Conservation (phyloP, 2,329 filamentous ascomycete genomes). For the Trichoderma hamatum region DNA sequence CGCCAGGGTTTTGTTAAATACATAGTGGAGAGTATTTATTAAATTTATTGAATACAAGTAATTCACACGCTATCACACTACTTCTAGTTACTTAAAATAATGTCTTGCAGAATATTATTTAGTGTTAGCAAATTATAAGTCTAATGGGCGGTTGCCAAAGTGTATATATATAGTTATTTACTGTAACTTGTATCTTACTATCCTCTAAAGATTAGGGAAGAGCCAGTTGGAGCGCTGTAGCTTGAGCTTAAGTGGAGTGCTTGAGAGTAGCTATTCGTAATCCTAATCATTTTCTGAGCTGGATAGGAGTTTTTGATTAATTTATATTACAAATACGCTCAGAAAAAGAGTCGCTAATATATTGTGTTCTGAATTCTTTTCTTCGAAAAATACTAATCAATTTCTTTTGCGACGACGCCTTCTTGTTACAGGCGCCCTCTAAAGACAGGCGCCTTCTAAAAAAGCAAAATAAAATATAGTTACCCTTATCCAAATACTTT, state of each 20-base stretch:
- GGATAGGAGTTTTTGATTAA: neutral
- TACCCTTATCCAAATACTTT: neutral
- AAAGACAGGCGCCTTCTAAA: neutral
- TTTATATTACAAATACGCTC: neutral
- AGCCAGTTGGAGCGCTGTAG: neutral
- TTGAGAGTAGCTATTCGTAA: neutral
- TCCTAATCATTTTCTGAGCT: neutral
- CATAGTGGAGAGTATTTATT: no score
- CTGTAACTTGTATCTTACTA: neutral
- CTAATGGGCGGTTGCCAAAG: neutral
- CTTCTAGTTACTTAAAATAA: no score
- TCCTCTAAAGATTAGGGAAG: neutral
- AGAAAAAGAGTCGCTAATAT: accelerated
- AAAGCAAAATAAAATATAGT: accelerated
- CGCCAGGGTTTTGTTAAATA: no score
- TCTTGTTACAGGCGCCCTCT: neutral
- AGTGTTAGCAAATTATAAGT: no score
- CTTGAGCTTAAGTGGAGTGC: neutral
- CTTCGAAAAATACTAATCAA: neutral
- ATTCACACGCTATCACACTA: no score
- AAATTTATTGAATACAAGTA: no score
- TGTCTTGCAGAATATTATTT: no score
- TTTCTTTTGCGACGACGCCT: neutral
- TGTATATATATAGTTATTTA: neutral
- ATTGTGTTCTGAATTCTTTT: neutral